Conservation (phyloP, 1,139 yeast species). For the Diutina sp. region DNA sequence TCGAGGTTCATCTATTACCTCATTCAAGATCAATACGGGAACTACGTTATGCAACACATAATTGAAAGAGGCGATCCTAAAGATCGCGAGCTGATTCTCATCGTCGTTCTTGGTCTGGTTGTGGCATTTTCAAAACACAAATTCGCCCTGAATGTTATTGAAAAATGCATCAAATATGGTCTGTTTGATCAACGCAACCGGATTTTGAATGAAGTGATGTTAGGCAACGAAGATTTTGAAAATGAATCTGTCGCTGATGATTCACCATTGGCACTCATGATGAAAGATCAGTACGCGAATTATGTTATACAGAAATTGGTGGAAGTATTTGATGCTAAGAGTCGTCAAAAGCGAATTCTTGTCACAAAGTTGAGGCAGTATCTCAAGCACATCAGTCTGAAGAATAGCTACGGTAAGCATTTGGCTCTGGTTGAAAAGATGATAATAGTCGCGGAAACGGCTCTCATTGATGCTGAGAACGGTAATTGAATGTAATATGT, state of each 20-base stretch:
- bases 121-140: slow-evolving; percentile 85
- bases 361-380: slow-evolving; percentile 52
- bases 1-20: slow-evolving; percentile 62
- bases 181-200: slow-evolving; percentile 44
- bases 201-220: slow-evolving; percentile 51
- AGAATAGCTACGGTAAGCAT: slow-evolving; percentile 64
- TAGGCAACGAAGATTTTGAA: slow-evolving; percentile 29
- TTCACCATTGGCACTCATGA: slow-evolving; percentile 69
- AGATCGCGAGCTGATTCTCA: slow-evolving; percentile 28
- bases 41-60: slow-evolving; percentile 93
- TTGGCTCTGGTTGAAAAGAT: slow-evolving; percentile 78
- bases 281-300: slow-evolving; percentile 96
- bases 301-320: slow-evolving; percentile 92
- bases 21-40: slow-evolving; percentile 94
- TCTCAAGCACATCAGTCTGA: slow-evolving; percentile 41
- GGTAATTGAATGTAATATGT: neutral
- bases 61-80: slow-evolving; percentile 61
- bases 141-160: slow-evolving; percentile 96
- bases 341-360: slow-evolving; percentile 49
- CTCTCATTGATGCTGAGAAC: slow-evolving; percentile 26
- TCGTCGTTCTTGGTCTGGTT: slow-evolving; percentile 41
- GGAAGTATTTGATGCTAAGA: slow-evolving; percentile 56
- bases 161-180: slow-evolving; percentile 78
- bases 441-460: slow-evolving; percentile 41
- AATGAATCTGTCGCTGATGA: slow-evolving; percentile 33